phyloP scores from a whole-genome alignment of 1,284 basidiomycete genomes.

The Entoloma clypeatum region DNA sequence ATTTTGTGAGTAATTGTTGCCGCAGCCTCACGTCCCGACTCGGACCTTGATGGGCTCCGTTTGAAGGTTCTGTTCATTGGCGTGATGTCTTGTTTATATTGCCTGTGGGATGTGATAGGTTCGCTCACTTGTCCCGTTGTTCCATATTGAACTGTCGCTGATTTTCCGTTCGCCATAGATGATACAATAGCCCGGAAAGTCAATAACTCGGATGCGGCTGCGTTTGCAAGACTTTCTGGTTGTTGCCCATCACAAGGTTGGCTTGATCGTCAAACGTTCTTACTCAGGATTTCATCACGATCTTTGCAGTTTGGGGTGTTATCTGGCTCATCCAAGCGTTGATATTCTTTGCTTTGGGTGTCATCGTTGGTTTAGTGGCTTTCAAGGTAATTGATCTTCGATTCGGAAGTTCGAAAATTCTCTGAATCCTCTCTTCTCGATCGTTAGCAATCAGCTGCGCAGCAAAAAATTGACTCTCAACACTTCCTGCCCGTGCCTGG shows the following conservation, averaged over 20 bases:
- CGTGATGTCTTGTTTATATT: slow-evolving; percentile 91
- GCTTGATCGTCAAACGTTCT: slow-evolving; percentile 7
- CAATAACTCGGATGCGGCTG: slow-evolving; percentile 88
- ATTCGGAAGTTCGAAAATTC: slow-evolving; percentile 1
- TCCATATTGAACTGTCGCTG: not conserved
- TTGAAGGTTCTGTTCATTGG: slow-evolving; percentile 85
- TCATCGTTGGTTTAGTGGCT: slow-evolving; percentile 80
- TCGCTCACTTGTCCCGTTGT: slow-evolving; percentile 19
- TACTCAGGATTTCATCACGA: slow-evolving; percentile 2
- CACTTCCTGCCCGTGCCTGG: slow-evolving; percentile 68
- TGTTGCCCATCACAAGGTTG: slow-evolving; percentile 70
- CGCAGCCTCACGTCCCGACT: not conserved
- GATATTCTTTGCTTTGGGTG: slow-evolving; percentile 76
- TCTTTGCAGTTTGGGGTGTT: slow-evolving; percentile 73
- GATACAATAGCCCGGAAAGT: slow-evolving; percentile 90
- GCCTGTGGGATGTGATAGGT: slow-evolving; percentile 85
- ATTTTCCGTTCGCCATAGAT: slow-evolving; percentile 40
- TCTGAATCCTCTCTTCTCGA: not conserved
- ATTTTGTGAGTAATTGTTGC: slow-evolving; percentile 47
- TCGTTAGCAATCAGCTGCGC: slow-evolving; percentile 47
- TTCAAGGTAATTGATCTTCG: slow-evolving; percentile 63
- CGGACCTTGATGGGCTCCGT: slow-evolving; percentile 7
- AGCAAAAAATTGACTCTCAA: slow-evolving; percentile 47
- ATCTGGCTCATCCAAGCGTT: slow-evolving; percentile 87
- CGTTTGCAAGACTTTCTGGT: slow-evolving; percentile 86